A percentile compares a stretch with the other conserved stretches of the same genome.
Conservation (phyloP, 2,329 filamentous ascomycete species). For the Fusarium scirpi region DNA sequence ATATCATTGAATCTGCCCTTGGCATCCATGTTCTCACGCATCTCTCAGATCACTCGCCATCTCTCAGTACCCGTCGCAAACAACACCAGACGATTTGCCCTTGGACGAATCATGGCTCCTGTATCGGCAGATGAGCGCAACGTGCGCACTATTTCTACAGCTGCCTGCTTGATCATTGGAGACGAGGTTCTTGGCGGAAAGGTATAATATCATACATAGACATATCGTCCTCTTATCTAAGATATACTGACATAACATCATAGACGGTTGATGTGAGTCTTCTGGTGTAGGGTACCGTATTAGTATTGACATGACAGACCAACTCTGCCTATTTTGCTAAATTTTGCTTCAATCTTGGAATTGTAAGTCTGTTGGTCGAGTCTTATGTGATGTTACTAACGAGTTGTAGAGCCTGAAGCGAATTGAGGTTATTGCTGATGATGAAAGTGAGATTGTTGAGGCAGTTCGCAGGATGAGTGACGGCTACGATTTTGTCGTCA, state of each 20-base stretch:
- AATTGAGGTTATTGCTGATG: conserved; percentile 93
- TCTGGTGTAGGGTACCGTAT: not conserved
- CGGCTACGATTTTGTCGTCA: conserved; percentile 94
- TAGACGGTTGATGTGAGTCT: conserved; percentile 57
- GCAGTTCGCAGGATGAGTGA: conserved; percentile 87
- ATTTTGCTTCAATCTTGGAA: conserved; percentile 72
- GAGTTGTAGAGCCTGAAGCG: conserved; percentile 75
- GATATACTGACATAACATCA: conserved; percentile 10
- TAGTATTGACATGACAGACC: conserved; percentile 58
- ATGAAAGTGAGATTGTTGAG: conserved; percentile 90
- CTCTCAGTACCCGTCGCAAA: conserved; percentile 56
- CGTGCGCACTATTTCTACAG: conserved; percentile 82
- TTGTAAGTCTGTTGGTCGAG: conserved; percentile 57
- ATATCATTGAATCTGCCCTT: conserved; percentile 6
- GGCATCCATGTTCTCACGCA: conserved; percentile 76
- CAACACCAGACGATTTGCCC: conserved; percentile 52
- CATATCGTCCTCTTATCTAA: not conserved
- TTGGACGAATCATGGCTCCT: conserved; percentile 55
- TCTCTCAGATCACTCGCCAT: conserved; percentile 80
- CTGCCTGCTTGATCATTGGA: conserved; percentile 94
- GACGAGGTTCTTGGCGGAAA: conserved; percentile 97
- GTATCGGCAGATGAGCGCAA: conserved; percentile 65
- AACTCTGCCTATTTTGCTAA: conserved; percentile 74
- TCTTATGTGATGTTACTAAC: conserved; percentile 1
- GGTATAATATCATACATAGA: conserved; percentile 62